A percentile compares a stretch with the other conserved stretches of the same genome.
Evolutionary conservation across 192 early-diverging fungal species (phyloP).

Genomic region (Globomyces pollinis-pini): DNA sequence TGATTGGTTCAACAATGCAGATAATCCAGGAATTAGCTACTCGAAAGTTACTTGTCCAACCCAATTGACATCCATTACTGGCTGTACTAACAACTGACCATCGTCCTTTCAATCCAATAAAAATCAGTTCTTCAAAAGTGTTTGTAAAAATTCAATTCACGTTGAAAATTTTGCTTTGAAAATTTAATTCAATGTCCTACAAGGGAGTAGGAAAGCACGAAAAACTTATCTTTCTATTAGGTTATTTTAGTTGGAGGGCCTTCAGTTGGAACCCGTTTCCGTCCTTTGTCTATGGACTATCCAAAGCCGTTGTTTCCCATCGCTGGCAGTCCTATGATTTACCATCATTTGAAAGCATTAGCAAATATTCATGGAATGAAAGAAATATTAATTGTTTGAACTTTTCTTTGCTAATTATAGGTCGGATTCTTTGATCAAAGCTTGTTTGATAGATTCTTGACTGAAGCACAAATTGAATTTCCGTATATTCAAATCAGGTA

Average conservation of each 20-base stretch:
- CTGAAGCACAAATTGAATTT: slow-evolving; percentile 79
- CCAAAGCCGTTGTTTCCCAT: slow-evolving; percentile 99
- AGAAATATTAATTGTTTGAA: slow-evolving; percentile 90
- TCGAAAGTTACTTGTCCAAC: no score
- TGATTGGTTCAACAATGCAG: no score
- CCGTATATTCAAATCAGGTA: slow-evolving; percentile 79
- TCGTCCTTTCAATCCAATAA: no score
- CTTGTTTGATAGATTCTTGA: slow-evolving; percentile 85
- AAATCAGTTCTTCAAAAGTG: no score
- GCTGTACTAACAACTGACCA: no score
- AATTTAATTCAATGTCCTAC: slow-evolving; percentile 4
- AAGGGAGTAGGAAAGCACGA: no score
- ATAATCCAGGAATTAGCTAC: no score
- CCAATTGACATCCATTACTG: no score
- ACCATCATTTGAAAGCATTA: slow-evolving; percentile 90
- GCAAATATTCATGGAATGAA: slow-evolving; percentile 79
- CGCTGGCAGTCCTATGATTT: slow-evolving; percentile 91
- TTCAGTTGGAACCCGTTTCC: slow-evolving; percentile 93
- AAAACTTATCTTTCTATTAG: no score
- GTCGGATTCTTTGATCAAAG: slow-evolving; percentile 96
- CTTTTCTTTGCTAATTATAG: no score
- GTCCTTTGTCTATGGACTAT: slow-evolving; percentile 88
- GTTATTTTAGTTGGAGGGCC: slow-evolving; percentile 97
- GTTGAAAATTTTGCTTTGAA: no score
- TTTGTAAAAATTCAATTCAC: no score